These are phyloP conservation scores for Gamarada debralockiae DNA, from an alignment of 495 filamentous ascomycete genomes.

Conservation along the genomic window DNA sequence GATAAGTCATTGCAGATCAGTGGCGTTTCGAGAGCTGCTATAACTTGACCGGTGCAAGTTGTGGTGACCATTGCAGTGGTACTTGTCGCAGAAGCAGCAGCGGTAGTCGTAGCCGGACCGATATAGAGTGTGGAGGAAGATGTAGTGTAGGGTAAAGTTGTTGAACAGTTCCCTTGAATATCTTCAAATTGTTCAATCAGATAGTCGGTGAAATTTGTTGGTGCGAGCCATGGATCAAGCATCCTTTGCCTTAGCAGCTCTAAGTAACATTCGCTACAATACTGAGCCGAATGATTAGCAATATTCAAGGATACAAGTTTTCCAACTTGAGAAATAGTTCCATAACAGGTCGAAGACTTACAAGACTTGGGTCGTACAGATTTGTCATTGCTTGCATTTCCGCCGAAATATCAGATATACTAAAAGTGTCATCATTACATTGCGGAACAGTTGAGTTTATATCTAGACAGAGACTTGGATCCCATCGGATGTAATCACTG, in stretches of 20 bases:
- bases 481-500: constrained; percentile 8
- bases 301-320: too few relatives aligned
- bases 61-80: neutral
- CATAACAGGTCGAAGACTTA: too few relatives aligned
- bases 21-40: neutral
- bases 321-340: neutral
- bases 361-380: constrained; percentile 10
- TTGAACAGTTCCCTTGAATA: constrained; percentile 8
- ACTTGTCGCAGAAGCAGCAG: neutral
- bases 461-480: too few relatives aligned
- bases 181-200: constrained; percentile 11
- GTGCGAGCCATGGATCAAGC: neutral
- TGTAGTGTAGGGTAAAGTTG: constrained; percentile 8
- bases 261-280: constrained; percentile 13
- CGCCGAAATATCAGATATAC: neutral
- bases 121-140: neutral
- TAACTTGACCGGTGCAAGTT: constrained; percentile 6
- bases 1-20: constrained; percentile 1
- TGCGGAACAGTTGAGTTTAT: too few relatives aligned
- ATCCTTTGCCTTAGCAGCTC: neutral
- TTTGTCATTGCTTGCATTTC: constrained; percentile 3
- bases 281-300: neutral
- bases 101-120: neutral
- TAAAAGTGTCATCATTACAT: neutral
- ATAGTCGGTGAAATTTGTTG: constrained; percentile 1